Conservation (phyloP, 2,329 filamentous ascomycete genomes). For the Cladophialophora chaetospira region DNA sequence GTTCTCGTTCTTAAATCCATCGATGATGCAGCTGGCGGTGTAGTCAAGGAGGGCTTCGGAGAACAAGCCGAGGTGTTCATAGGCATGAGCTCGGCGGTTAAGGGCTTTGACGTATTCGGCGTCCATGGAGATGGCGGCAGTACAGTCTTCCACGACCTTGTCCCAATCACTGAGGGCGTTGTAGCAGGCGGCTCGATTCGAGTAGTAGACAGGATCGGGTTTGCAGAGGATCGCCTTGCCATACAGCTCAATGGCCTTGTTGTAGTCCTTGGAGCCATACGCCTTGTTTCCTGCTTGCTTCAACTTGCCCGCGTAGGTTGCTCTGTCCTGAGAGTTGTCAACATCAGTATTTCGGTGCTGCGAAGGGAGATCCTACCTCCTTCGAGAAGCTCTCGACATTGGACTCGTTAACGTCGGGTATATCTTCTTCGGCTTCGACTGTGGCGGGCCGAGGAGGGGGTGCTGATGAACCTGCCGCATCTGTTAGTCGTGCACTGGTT, state of each 20-base stretch:
- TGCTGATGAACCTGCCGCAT: conserved; percentile 13
- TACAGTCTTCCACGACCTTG: conserved; percentile 95
- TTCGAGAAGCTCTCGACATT: conserved; percentile 49
- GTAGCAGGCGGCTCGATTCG: conserved; percentile 96
- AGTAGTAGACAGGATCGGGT: conserved; percentile 97
- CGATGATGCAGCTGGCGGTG: conserved; percentile 98
- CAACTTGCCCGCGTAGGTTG: conserved; percentile 84
- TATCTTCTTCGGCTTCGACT: conserved; percentile 58
- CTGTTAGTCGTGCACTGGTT: neutral
- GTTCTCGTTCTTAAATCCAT: conserved; percentile 89
- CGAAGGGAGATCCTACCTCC: conserved; percentile 42
- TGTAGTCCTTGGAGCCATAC: conserved; percentile 91
- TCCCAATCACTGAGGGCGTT: conserved; percentile 92
- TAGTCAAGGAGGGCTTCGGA: conserved; percentile 96
- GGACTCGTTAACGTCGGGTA: conserved; percentile 65
- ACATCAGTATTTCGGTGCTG: neutral
- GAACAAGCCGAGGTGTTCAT: conserved; percentile 88
- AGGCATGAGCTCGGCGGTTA: conserved; percentile 93
- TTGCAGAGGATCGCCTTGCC: conserved; percentile 96
- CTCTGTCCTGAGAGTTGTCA: conserved; percentile 63
- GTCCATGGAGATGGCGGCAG: conserved; percentile 88
- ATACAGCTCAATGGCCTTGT: conserved; percentile 91
- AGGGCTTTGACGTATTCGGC: conserved; percentile 96
- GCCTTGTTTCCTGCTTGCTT: conserved; percentile 97
- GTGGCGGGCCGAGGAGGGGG: conserved; percentile 30